Evolutionary conservation across 1,284 basidiomycete genomes (phyloP), one percentile per base, ranked within the genome.

Genomic region (Malassezia sp.): DNA sequence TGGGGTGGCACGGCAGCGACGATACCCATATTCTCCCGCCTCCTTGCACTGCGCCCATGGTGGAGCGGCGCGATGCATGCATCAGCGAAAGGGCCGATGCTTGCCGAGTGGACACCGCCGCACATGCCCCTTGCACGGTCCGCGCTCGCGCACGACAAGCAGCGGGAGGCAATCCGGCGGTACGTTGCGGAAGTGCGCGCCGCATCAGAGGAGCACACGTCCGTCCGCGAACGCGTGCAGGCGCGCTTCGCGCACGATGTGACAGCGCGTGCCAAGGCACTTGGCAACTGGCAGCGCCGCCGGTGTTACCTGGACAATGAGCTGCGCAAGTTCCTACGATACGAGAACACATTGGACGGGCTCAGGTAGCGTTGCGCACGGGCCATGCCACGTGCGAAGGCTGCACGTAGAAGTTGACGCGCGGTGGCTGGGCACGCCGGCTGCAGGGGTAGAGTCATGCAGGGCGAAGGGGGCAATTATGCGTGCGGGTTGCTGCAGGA

Each of bases 311-410:
- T 96, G 33, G 75, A 90, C 45, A 80, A 82, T 12, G 91, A 97
- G 73, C 85, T 88, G 38, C 84, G 88, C 68, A 96, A 96, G 70
- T 97, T 93, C 71, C n/a, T 97, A 97, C 71, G 81, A 89, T 49
- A n/a, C n/a, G n/a, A n/a, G n/a, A n/a, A n/a, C n/a, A n/a, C n/a
- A n/a, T n/a, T n/a, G n/a, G n/a, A n/a, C n/a, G n/a, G n/a, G n/a
- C n/a, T n/a, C n/a, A n/a, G n/a, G n/a, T n/a, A n/a, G n/a, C n/a
- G n/a, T n/a, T n/a, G n/a, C n/a, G n/a, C n/a, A n/a, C n/a, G n/a
- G n/a, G n/a, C n/a, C n/a, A n/a, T n/a, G n/a, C n/a, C n/a, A n/a
- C n/a, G n/a, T n/a, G n/a, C n/a, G n/a, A n/a, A n/a, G n/a, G n/a
- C n/a, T n/a, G n/a, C n/a, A n/a, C n/a, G n/a, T n/a, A n/a, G n/a